phyloP scores from a whole-genome alignment of 2,329 filamentous ascomycete species.

The Hypoxylon sp. region DNA sequence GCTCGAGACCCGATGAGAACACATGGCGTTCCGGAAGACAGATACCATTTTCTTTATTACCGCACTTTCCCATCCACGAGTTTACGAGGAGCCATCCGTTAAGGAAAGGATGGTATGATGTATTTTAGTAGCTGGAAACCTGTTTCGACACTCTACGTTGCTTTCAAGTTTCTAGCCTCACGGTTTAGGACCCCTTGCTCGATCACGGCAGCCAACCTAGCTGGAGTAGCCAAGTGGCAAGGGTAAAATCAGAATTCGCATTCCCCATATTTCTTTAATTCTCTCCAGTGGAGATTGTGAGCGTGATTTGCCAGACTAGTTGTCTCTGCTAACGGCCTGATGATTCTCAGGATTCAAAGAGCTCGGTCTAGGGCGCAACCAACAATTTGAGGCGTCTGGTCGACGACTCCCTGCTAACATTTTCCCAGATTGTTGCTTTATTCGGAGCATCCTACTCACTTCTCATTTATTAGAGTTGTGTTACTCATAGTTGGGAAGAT shows the following conservation, averaged over 20 bases:
- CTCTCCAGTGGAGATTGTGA: conserved; percentile 36
- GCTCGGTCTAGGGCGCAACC: neutral
- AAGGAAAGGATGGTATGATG: conserved; percentile 34
- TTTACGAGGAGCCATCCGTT: conserved; percentile 18
- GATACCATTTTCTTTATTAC: conserved; percentile 47
- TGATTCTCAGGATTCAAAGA: neutral
- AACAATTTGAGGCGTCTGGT: neutral
- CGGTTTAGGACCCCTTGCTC: conserved; percentile 44
- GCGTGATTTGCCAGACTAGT: conserved; percentile 31
- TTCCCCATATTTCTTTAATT: conserved; percentile 17
- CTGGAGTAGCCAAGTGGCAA: conserved; percentile 52
- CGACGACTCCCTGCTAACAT: conserved; percentile 24
- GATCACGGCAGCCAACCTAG: conserved; percentile 36
- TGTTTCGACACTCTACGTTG: conserved; percentile 35
- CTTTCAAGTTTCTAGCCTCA: conserved; percentile 11
- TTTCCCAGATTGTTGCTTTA: conserved; percentile 20
- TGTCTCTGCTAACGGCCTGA: conserved; percentile 9
- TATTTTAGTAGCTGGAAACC: conserved; percentile 46
- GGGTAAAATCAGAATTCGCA: conserved; percentile 41
- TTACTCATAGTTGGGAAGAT: conserved; percentile 21
- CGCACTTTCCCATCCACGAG: conserved; percentile 2
- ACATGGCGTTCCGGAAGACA: conserved; percentile 38
- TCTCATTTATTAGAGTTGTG: conserved; percentile 10
- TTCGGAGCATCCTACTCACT: neutral
- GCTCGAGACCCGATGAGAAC: conserved; percentile 15